These are phyloP conservation scores for Quercus agrifolia DNA, from an alignment of 306 rosid genomes.

Conservation along the genomic window DNA sequence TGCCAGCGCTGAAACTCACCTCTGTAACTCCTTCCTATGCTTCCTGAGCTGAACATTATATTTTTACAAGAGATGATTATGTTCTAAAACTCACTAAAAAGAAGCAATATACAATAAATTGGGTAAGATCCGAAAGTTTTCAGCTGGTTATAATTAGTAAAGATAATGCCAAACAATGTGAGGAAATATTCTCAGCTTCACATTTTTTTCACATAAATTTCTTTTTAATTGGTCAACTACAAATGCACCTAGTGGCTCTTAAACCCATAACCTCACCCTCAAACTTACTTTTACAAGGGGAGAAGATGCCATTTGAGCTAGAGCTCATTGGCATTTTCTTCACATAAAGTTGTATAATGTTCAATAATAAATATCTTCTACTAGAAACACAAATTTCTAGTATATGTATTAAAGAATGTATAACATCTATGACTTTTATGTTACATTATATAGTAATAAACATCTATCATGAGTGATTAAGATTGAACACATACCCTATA, in stretches of 20 bases:
- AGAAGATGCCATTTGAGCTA: no score
- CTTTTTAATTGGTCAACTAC: no score
- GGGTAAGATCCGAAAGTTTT: neutral
- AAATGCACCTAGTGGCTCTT: no score
- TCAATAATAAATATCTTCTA: no score
- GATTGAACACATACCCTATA: conserved; percentile 60
- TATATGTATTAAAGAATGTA: no score
- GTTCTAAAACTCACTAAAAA: neutral
- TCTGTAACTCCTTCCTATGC: conserved; percentile 82
- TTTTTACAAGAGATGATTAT: conserved; percentile 8
- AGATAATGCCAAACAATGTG: neutral
- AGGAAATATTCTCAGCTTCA: neutral
- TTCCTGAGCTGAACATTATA: conserved; percentile 62
- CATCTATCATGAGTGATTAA: neutral
- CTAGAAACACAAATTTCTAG: no score
- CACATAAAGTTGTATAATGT: no score
- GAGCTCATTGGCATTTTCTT: no score
- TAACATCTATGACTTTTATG: neutral
- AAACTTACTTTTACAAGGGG: no score
- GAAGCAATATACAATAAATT: neutral
- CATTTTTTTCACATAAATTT: neutral
- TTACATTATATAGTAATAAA: neutral
- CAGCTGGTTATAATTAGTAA: neutral
- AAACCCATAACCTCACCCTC: no score
- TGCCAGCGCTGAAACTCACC: conserved; percentile 98